Conservation (phyloP, 257 asterid genomes). For the Paulownia fortunei region DNA sequence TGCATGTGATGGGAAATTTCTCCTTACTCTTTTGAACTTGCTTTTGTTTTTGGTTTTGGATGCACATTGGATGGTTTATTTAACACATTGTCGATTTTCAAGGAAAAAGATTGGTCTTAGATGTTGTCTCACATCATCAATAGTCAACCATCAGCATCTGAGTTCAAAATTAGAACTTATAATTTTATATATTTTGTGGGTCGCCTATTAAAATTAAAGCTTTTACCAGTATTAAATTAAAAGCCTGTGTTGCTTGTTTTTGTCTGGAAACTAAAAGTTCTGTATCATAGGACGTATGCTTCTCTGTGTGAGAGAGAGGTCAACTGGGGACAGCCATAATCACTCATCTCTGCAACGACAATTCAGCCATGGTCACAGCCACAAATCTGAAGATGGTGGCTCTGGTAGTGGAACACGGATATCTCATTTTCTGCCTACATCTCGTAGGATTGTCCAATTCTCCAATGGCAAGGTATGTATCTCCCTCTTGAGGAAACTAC, state of each 20-base stretch:
- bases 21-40: too few relatives aligned
- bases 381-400: constrained; percentile 82
- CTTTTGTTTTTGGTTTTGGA: too few relatives aligned
- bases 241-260: not conserved
- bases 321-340: constrained; percentile 65
- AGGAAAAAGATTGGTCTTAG: not conserved
- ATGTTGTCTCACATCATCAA: not conserved
- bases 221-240: not conserved
- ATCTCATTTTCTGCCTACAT: constrained; percentile 97
- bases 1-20: too few relatives aligned
- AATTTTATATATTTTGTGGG: not conserved
- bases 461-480: constrained; percentile 86
- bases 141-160: not conserved
- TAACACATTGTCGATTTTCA: too few relatives aligned
- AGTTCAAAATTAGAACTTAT: not conserved
- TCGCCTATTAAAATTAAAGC: not conserved
- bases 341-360: constrained; percentile 93
- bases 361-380: constrained; percentile 93
- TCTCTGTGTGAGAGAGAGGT: constrained; percentile 97
- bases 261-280: constrained; percentile 19
- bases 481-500: not conserved
- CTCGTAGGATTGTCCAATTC: constrained; percentile 97
- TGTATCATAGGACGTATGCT: constrained; percentile 89
- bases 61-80: too few relatives aligned
- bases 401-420: constrained; percentile 80